phyloP scores from a whole-genome alignment of 1,139 yeast genomes.

The Saccharomyces hybrid region DNA sequence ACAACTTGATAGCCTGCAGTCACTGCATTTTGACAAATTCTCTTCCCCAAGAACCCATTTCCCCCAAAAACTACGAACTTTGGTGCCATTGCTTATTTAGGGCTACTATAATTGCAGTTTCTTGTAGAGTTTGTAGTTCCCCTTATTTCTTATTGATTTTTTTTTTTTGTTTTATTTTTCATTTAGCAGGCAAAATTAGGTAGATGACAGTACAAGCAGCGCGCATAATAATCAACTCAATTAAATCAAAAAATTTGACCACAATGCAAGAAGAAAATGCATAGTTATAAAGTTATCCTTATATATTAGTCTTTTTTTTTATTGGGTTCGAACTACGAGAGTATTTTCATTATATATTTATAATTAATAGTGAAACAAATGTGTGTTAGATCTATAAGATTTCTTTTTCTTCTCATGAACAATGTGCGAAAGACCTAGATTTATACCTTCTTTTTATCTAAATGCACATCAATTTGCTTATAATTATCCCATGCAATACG shows the following conservation, averaged over 20 bases:
- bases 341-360: neutral
- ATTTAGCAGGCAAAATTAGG: neutral
- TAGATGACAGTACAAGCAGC: neutral
- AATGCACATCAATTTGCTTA: constrained; percentile 69
- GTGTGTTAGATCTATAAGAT: neutral
- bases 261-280: too few species aligned
- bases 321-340: neutral
- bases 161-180: constrained; percentile 4
- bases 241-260: too few species aligned
- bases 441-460: constrained; percentile 26
- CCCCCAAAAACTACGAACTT: constrained; percentile 68
- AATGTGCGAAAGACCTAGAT: neutral
- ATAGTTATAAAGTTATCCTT: neutral
- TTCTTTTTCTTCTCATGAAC: neutral
- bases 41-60: constrained; percentile 65
- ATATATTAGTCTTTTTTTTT: neutral
- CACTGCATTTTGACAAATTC: constrained; percentile 65
- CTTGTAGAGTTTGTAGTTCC: too few species aligned
- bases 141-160: constrained; percentile 7
- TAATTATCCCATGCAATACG: constrained; percentile 93
- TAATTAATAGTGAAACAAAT: neutral
- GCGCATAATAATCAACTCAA: too few species aligned
- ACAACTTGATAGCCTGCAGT: constrained; percentile 55
- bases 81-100: neutral
- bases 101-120: too few species aligned